Evolutionary conservation across 106 monocot species (phyloP), one percentile per base, ranked within the genome.

Genomic region (Hemerocallis citrina): DNA sequence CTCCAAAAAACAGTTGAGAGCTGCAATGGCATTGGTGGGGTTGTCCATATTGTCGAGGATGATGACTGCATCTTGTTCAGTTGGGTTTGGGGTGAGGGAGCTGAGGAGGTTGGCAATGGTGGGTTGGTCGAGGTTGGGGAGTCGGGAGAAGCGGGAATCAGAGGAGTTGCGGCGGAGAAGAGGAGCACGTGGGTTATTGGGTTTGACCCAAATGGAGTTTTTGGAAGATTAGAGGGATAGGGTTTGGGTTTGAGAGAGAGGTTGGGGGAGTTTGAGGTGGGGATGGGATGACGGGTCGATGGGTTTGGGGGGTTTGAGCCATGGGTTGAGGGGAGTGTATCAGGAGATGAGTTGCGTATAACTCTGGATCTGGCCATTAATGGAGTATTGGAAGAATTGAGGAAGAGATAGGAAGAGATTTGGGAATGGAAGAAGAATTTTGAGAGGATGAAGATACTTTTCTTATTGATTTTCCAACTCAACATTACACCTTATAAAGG

Each of bases 151-250:
- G 60, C 80, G 74, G 62, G 73, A 61, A 30, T 71, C 77, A 52
- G 82, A 62, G 67, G 79, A 75, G 13, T 52, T 32, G 22, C 28
- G 47, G 37, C 68, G 75, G 70, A 77, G 71, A 34, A 49, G 67
- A 30, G 65, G 40, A 48, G 71, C 80, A 19, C 48, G 60, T 17
- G 80, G 71, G 68, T 56, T 81, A 44, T 79, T 88, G 31, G 85
- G 88, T 69, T 85, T 85, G 34, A 88, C 51, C 88, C 92, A 93
- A 33, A 85, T 46, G 43, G 87, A 75, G 70, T 76, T 88, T 55
- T 68, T 82, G 72, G 52, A 24, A 17, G 72, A 38, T n/a, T n/a
- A n/a, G 47, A 35, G 72, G 67, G 32, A 16, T 16, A 36, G 41
- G 33, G 57, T 42, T 7, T 28, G 30, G 61, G 36, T 13, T 55